phyloP scores from a whole-genome alignment of 208 protist species.

The Leishmania arabica region DNA sequence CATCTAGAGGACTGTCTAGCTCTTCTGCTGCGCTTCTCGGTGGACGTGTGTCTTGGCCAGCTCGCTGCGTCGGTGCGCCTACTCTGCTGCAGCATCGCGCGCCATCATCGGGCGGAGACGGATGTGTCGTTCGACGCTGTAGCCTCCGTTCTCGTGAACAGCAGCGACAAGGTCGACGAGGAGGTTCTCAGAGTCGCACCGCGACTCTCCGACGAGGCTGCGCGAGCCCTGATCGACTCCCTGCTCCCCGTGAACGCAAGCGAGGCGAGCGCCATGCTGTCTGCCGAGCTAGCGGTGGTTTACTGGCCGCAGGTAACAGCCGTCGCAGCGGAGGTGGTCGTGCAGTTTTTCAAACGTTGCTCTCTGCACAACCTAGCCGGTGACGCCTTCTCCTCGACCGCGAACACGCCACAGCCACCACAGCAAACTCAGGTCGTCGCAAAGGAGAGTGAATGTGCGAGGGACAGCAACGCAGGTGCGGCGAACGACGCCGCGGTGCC shows the following conservation, averaged over 20 bases:
- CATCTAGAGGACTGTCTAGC: conserved; percentile 27
- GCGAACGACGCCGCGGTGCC: not conserved
- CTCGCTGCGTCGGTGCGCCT: conserved; percentile 22
- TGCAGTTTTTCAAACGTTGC: conserved; percentile 5
- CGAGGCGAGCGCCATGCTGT: not conserved
- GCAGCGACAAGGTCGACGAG: not conserved
- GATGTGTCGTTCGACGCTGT: not conserved
- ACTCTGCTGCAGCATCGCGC: conserved; percentile 11
- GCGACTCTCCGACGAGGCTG: conserved; percentile 14
- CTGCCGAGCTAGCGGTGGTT: conserved; percentile 1
- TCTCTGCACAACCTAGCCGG: conserved; percentile 10
- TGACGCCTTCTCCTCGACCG: not conserved
- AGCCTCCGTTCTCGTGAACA: not conserved
- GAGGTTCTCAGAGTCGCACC: conserved; percentile 6
- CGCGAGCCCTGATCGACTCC: conserved; percentile 7
- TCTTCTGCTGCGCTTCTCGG: conserved; percentile 30
- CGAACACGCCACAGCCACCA: not conserved
- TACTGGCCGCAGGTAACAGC: conserved; percentile 24
- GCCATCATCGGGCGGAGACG: not conserved
- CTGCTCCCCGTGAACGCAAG: not conserved
- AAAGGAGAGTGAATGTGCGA: not conserved
- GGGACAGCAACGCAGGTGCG: not conserved
- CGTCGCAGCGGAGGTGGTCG: not conserved
- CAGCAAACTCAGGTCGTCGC: not conserved
- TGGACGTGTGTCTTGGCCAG: conserved; percentile 23